Evolutionary conservation across 2,329 filamentous ascomycete species (phyloP).

Genomic region (Ceratocystis eucalypticola): DNA sequence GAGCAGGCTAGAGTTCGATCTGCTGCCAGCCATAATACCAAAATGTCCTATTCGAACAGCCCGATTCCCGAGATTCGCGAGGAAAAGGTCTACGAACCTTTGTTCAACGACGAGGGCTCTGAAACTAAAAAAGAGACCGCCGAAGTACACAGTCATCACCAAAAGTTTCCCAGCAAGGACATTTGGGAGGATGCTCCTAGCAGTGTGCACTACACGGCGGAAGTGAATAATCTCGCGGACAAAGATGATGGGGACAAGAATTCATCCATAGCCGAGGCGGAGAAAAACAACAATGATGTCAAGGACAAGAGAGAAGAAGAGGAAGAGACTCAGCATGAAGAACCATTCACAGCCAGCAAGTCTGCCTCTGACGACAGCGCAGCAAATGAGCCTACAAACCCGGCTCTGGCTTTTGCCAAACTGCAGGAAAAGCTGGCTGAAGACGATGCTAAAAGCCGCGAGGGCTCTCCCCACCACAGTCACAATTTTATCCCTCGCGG

Average conservation of each 20-base stretch:
- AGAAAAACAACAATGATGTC: slow-evolving; percentile 15
- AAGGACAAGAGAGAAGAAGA: not conserved
- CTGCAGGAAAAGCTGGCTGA: slow-evolving; percentile 53
- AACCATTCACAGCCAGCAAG: slow-evolving; percentile 22
- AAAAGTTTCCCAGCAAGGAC: slow-evolving; percentile 81
- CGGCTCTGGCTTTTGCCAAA: slow-evolving; percentile 52
- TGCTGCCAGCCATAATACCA: slow-evolving; percentile 41
- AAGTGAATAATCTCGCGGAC: slow-evolving; percentile 61
- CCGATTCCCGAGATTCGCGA: slow-evolving; percentile 75
- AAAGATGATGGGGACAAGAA: not conserved
- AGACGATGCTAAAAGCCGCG: slow-evolving; percentile 30
- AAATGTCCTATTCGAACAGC: slow-evolving; percentile 33
- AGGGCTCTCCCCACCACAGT: slow-evolving; percentile 30
- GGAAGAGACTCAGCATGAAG: slow-evolving; percentile 6
- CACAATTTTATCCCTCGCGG: slow-evolving; percentile 35
- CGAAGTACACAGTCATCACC: slow-evolving; percentile 35
- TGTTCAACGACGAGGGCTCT: slow-evolving; percentile 58
- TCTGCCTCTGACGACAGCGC: slow-evolving; percentile 24
- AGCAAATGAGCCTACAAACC: slow-evolving; percentile 36
- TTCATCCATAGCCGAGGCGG: slow-evolving; percentile 29
- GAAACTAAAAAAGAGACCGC: slow-evolving; percentile 40
- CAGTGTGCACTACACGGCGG: slow-evolving; percentile 65
- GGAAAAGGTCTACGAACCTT: slow-evolving; percentile 84
- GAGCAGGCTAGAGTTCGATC: slow-evolving; percentile 50
- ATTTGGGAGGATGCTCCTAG: slow-evolving; percentile 94